These are phyloP conservation scores for Prunus kanzakura DNA, from an alignment of 306 rosid genomes.

Conservation along the genomic window DNA sequence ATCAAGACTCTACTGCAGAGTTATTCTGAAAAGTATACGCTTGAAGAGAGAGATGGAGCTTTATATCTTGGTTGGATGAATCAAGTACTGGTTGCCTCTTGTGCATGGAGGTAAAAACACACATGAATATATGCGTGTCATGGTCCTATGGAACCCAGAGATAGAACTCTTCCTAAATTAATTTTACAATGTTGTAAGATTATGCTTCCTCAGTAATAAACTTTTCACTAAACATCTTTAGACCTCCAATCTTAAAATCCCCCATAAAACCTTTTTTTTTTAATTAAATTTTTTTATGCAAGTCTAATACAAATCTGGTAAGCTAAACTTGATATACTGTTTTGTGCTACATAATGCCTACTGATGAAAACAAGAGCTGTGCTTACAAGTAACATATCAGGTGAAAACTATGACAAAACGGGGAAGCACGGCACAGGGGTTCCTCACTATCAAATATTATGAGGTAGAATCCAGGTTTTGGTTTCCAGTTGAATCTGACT, in stretches of 20 bases:
- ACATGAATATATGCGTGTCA: neutral
- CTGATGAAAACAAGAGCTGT: too few relatives aligned
- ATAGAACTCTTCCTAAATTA: neutral
- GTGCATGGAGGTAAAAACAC: slow-evolving; percentile 73
- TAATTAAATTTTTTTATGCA: too few relatives aligned
- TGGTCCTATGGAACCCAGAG: neutral
- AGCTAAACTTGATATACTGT: too few relatives aligned
- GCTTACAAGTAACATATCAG: slow-evolving; percentile 16
- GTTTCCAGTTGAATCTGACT: slow-evolving; percentile 20
- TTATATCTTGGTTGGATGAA: slow-evolving; percentile 78
- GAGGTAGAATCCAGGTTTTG: slow-evolving; percentile 32
- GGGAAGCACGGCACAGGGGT: slow-evolving; percentile 66
- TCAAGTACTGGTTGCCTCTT: slow-evolving; percentile 53
- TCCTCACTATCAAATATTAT: slow-evolving; percentile 32
- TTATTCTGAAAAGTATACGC: slow-evolving; percentile 65
- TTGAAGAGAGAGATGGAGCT: slow-evolving; percentile 75
- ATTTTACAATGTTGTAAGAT: neutral
- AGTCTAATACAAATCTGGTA: too few relatives aligned
- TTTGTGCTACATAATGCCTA: too few relatives aligned
- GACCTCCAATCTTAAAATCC: too few relatives aligned
- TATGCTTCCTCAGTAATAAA: too few relatives aligned
- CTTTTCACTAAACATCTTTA: too few relatives aligned
- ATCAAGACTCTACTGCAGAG: slow-evolving; percentile 62
- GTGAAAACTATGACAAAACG: slow-evolving; percentile 63
- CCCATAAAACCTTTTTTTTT: too few relatives aligned